These are phyloP conservation scores for Nakataea oryzae DNA, from an alignment of 2,329 filamentous ascomycete species.

Conservation along the genomic window DNA sequence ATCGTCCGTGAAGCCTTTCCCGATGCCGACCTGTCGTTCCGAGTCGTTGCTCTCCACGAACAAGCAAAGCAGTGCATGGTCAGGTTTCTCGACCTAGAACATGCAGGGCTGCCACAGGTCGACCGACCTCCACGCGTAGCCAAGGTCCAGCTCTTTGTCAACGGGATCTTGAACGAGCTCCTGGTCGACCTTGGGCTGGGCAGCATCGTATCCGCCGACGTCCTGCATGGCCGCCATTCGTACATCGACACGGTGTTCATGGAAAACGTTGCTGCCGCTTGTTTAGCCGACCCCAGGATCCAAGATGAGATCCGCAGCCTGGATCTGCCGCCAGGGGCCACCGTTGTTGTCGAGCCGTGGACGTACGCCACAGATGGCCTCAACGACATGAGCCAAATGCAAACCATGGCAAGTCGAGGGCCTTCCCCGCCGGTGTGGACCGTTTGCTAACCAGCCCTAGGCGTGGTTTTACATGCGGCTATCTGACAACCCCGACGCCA, in stretches of 20 bases:
- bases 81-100: constrained; percentile 31
- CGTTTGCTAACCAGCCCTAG: constrained; percentile 5
- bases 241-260: constrained; percentile 38
- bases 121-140: constrained; percentile 22
- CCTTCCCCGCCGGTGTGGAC: no score
- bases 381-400: constrained; percentile 34
- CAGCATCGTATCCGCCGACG: constrained; percentile 17
- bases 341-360: constrained; percentile 42
- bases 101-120: constrained; percentile 17
- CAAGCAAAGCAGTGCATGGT: constrained; percentile 37
- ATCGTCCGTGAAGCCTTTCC: constrained; percentile 11
- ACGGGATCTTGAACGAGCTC: constrained; percentile 19
- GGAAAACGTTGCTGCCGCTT: constrained; percentile 34
- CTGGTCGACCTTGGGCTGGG: constrained; percentile 19
- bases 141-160: constrained; percentile 25
- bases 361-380: constrained; percentile 43
- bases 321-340: constrained; percentile 29
- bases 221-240: constrained; percentile 29
- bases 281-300: constrained; percentile 28
- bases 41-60: constrained; percentile 38
- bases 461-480: constrained; percentile 29
- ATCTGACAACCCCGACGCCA: constrained; percentile 32
- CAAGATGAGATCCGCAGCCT: constrained; percentile 30
- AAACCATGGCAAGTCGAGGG: constrained; percentile 32
- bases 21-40: constrained; percentile 26